Base-by-base conservation (phyloP, 805 yeast genomes). In the Priceomyces castillae region DNA sequence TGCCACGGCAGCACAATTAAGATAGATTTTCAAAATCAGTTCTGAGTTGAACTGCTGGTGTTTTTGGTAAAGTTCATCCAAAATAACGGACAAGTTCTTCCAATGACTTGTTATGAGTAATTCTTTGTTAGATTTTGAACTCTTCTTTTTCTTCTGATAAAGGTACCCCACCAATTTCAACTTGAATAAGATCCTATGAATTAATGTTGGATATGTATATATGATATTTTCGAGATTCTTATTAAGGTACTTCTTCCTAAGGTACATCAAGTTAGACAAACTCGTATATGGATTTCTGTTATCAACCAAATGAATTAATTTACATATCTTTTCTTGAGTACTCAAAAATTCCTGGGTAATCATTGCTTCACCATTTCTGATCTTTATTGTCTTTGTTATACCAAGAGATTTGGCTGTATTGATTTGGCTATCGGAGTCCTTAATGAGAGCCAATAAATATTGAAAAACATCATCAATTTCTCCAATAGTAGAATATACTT, bases 151-250 rank as follows among this genome's bases (percentile, higher is more conserved):
- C 18, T 16, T 7, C 25, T 45, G 40, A 3, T 46, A 47, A 7
- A 59, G 52, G 17, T 54, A 54, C 2, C 74, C 74, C 9, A 62
- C 57, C 7, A 66, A 69, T 52, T 86, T 76, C 22, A 86, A 74
- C 18, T 86, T 63, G 55, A 73, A 76, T 52, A 89, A 69, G 16
- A 82, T 76, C 40, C 73, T 73, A 41, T 81, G 74, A 20, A 90
- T 77, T 34, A 92, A 64, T 1, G 96, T 77, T 3, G 96, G 95
- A 58, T 82, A 86, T 0, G 94, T 84, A 57, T 74, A 80, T 47
- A 74, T 74, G 34, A 81, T 74, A 50, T 81, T 80, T 26, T 62
- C 67, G 1, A 74, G 73, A n/a, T 84, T 84, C 28, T 74, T 74
- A 40, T 72, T 62, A 41, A 86, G 69, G 34, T 75, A 74, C 45